phyloP scores from a whole-genome alignment of 1,139 yeast species.

The Zhuliangozyma blackwelliae region DNA sequence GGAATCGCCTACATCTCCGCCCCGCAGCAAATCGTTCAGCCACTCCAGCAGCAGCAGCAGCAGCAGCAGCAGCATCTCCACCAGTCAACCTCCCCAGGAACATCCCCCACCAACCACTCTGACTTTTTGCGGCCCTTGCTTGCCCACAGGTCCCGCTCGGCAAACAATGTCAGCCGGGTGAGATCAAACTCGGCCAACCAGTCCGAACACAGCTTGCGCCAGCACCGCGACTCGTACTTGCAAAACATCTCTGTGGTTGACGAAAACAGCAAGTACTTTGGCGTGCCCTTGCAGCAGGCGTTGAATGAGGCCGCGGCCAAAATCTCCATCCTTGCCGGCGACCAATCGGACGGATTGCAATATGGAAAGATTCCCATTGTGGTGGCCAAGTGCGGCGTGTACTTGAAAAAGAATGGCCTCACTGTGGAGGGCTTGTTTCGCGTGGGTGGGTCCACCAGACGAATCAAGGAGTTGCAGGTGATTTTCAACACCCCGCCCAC shows the following conservation, averaged over 20 bases:
- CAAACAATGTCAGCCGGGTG: slow-evolving; percentile 42
- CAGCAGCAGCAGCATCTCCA: slow-evolving; percentile 11
- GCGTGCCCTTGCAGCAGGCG: slow-evolving; percentile 73
- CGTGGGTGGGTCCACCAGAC: slow-evolving; percentile 85
- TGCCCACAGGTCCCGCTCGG: slow-evolving; percentile 47
- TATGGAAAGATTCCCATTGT: slow-evolving; percentile 83
- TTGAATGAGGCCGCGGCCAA: slow-evolving; percentile 71
- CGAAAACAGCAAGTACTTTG: slow-evolving; percentile 65
- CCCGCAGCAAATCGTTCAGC: slow-evolving; percentile 1
- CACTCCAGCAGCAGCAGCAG: slow-evolving; percentile 4
- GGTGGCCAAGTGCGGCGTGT: slow-evolving; percentile 95
- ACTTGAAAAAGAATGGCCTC: slow-evolving; percentile 69
- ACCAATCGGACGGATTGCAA: slow-evolving; percentile 24
- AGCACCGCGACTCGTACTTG: slow-evolving; percentile 54
- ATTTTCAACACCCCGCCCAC: slow-evolving; percentile 84
- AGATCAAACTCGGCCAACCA: slow-evolving; percentile 35
- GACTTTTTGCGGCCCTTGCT: slow-evolving; percentile 45
- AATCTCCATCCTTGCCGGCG: slow-evolving; percentile 53
- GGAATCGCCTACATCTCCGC: slow-evolving; percentile 1
- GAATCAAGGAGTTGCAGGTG: slow-evolving; percentile 81
- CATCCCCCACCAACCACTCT: slow-evolving; percentile 14
- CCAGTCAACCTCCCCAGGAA: slow-evolving; percentile 4
- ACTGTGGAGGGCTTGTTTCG: slow-evolving; percentile 88
- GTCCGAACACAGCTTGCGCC: slow-evolving; percentile 39
- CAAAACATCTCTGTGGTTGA: slow-evolving; percentile 41